Percentiles rank a stretch among this genome's conserved stretches.
Conservation (phyloP, 306 rosid genomes). For the Calophaca sinica region DNA sequence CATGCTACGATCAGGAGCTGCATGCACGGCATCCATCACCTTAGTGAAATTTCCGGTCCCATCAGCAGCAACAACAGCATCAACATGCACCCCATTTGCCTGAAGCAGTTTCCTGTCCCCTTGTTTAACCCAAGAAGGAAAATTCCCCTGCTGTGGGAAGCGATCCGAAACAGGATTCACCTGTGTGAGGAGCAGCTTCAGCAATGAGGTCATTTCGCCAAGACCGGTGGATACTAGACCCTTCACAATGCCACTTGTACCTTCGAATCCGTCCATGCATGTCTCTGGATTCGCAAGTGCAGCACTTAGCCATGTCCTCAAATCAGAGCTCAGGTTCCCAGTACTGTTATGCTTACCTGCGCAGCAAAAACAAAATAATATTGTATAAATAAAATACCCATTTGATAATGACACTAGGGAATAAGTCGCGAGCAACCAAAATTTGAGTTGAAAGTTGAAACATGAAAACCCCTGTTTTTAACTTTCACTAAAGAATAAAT, state of each 20-base stretch:
- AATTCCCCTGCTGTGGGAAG: constrained; percentile 16
- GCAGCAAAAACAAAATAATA: not conserved
- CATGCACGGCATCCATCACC: constrained; percentile 71
- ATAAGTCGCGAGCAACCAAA: too few relatives aligned
- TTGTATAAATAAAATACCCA: too few relatives aligned
- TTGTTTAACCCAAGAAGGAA: constrained; percentile 70
- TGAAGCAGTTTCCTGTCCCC: constrained; percentile 64
- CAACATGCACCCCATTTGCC: constrained; percentile 47
- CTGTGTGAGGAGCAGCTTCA: constrained; percentile 62
- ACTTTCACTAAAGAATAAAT: too few relatives aligned
- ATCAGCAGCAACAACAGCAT: constrained; percentile 66
- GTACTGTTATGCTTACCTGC: constrained; percentile 82
- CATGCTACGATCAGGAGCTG: constrained; percentile 76
- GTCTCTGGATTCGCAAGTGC: constrained; percentile 79
- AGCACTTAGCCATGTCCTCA: constrained; percentile 91
- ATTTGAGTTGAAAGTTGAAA: too few relatives aligned
- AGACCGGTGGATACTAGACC: constrained; percentile 59
- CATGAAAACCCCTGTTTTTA: too few relatives aligned
- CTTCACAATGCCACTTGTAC: constrained; percentile 69
- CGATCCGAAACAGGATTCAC: constrained; percentile 53
- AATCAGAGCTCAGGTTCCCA: constrained; percentile 75
- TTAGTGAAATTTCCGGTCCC: constrained; percentile 76
- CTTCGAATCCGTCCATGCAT: constrained; percentile 87
- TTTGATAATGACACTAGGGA: too few relatives aligned
- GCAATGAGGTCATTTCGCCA: constrained; percentile 59